These are phyloP conservation scores for Phoma herbarum DNA, from an alignment of 2,329 filamentous ascomycete genomes.

Conservation along the genomic window DNA sequence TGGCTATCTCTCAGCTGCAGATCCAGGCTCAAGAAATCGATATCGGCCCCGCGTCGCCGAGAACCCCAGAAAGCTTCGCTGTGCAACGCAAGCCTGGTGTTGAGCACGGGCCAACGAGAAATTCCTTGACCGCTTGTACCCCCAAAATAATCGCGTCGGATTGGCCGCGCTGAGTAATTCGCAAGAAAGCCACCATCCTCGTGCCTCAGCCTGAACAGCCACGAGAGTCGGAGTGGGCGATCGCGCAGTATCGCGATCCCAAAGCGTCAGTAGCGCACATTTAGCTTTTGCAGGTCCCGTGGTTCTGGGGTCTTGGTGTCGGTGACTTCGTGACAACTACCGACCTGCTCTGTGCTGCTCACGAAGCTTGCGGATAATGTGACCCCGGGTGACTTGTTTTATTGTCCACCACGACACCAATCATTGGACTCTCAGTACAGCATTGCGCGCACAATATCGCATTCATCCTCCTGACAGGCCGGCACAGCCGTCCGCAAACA, in stretches of 20 bases:
- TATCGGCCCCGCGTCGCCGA: constrained; percentile 20
- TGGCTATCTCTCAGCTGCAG: constrained; percentile 9
- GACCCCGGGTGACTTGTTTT: background rate
- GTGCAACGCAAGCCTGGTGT: constrained; percentile 1
- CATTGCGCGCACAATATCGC: background rate
- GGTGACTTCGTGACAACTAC: constrained; percentile 9
- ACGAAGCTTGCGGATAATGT: background rate
- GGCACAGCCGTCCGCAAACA: background rate
- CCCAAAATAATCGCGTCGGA: background rate
- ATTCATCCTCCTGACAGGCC: background rate
- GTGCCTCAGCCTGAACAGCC: constrained; percentile 9
- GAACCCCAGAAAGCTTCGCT: constrained; percentile 4
- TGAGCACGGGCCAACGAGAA: background rate
- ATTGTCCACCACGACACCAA: background rate
- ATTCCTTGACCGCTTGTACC: background rate
- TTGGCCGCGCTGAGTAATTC: constrained; percentile 4
- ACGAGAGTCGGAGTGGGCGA: constrained; percentile 10
- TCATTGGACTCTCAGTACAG: background rate
- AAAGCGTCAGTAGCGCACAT: constrained; percentile 9
- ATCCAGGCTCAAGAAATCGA: constrained; percentile 7
- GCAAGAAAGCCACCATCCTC: background rate
- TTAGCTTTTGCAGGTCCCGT: constrained; percentile 4
- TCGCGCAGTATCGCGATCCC: constrained; percentile 2
- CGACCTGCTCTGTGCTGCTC: background rate
- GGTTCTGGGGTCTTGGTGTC: background rate